Evolutionary conservation across 352 stramenopile genomes (phyloP), one percentile per base, ranked within the genome.

Genomic region (Phytophthora hybrid): DNA sequence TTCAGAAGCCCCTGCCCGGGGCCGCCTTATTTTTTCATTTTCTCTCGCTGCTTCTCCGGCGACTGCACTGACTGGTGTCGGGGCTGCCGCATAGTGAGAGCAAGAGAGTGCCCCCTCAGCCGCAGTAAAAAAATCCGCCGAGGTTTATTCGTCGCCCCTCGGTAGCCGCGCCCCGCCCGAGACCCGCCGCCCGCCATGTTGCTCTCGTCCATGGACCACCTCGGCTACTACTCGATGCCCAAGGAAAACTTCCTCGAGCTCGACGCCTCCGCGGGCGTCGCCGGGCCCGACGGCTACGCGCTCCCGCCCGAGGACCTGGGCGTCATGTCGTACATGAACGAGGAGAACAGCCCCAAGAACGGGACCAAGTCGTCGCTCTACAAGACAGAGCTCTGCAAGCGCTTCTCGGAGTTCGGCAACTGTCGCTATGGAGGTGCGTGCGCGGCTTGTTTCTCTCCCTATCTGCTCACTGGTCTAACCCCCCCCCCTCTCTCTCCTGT

Each of bases 341-440:
- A 94, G 66, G 86, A 94, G 66, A 93, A 93, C 79, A 93, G 83
- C 32, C 85, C 86, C 47, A 93, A 94, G 81, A 95, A 93, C 66
- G 86, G 83, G 52, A 93, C 88, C 61, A 95, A 95, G 75, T 93
- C 85, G 58, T 93, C 90, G 66, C 79, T 95, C 9, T 96, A 95
- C 80, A 95, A 96, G 74, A 96, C 90, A 51, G 90, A 96, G 74
- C 78, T 96, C 6, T 96, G 90, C 78, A 95, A 95, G 76, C 87
- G 87, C 66, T 96, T 93, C 69, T 93, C 83, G 19, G 88, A 96
- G 75, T 95, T 94, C 51, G 90, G 90, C 67, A 94, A 88, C 76
- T 96, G 90, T 52, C 88, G 90, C 68, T 96, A 96, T 63, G 90
- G 90, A 89, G 84, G 84, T 92, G 52, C 63, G 63, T 66, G 10